Percentiles rank a stretch among this genome's conserved stretches.
Conservation (phyloP, 2,329 filamentous ascomycete species). For the Simplicillium aogashimaense region DNA sequence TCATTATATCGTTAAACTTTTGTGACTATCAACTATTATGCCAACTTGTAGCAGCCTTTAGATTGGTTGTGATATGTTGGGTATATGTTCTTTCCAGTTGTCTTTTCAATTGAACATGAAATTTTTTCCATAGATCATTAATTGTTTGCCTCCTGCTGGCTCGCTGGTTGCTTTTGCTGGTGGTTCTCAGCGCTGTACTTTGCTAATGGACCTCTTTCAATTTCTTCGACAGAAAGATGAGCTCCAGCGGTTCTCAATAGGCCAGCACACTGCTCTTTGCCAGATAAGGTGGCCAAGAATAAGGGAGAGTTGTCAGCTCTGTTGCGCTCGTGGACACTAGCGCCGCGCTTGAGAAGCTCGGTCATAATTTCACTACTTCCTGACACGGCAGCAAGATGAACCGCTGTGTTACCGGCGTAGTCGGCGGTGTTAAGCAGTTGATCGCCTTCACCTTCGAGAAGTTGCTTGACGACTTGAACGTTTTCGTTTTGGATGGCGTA, state of each 20-base stretch:
- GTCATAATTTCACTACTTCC: conserved; percentile 44
- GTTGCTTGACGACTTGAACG: conserved; percentile 51
- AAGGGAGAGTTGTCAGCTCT: conserved; percentile 56
- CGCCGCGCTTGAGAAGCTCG: conserved; percentile 49
- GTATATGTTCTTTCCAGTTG: too few species aligned
- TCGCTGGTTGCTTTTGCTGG: too few species aligned
- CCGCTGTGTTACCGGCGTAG: conserved; percentile 69
- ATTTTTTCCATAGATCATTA: too few species aligned
- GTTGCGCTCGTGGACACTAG: conserved; percentile 59
- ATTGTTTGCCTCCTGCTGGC: too few species aligned
- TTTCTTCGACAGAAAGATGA: conserved; percentile 37
- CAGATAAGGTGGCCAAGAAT: conserved; percentile 50
- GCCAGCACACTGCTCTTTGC: conserved; percentile 40
- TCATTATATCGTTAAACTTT: too few species aligned
- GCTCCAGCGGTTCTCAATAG: conserved; percentile 50
- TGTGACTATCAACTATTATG: too few species aligned
- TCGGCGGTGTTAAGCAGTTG: conserved; percentile 66
- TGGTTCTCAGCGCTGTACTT: background rate
- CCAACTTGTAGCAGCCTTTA: too few species aligned
- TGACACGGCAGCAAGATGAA: conserved; percentile 47
- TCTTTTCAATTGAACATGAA: too few species aligned
- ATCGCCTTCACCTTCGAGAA: conserved; percentile 55
- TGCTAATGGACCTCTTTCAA: conserved; percentile 16
- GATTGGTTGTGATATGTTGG: too few species aligned
- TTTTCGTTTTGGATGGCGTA: conserved; percentile 69